These are phyloP conservation scores for Uronychia setigera DNA, from an alignment of 73 alveolate genomes.

Conservation along the genomic window DNA sequence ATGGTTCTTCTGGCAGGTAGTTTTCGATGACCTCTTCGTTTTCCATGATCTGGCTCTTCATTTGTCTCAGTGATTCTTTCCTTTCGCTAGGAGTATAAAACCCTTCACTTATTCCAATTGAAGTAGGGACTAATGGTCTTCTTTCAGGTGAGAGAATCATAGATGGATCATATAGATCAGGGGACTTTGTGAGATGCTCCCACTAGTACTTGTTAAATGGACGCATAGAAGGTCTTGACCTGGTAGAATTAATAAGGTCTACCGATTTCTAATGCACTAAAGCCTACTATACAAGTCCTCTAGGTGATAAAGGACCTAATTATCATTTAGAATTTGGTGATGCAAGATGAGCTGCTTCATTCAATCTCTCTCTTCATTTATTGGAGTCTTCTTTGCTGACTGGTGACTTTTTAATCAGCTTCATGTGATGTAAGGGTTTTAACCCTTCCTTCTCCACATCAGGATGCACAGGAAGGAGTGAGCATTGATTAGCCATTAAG, in stretches of 20 bases:
- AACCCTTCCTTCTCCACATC: neutral
- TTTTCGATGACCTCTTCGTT: neutral
- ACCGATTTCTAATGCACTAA: neutral
- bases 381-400: neutral
- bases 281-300: neutral
- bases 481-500: neutral
- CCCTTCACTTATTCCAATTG: neutral
- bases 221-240: neutral
- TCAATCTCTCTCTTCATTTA: neutral
- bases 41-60: neutral
- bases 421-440: neutral
- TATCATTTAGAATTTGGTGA: neutral
- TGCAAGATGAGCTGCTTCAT: neutral
- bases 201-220: neutral
- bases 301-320: neutral
- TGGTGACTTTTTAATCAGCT: no score
- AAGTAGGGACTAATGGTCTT: neutral
- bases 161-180: neutral
- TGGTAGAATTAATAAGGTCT: neutral
- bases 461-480: neutral
- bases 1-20: neutral
- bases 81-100: neutral
- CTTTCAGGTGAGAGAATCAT: neutral
- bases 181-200: neutral
- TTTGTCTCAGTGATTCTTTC: neutral